These are phyloP conservation scores for Ophiocytium majus DNA, from an alignment of 352 stramenopile genomes.

Conservation along the genomic window DNA sequence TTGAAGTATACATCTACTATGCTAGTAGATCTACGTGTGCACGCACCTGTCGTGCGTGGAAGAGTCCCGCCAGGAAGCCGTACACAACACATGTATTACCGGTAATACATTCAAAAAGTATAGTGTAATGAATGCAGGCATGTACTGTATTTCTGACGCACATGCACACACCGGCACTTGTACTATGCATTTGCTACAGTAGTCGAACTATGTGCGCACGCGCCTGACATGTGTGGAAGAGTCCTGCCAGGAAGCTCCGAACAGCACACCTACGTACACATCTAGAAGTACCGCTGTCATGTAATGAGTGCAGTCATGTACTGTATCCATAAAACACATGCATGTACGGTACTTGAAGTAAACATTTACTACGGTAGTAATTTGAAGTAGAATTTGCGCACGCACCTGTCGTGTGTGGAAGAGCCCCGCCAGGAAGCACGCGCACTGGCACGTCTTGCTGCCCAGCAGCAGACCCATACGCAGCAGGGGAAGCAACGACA, in stretches of 20 bases:
- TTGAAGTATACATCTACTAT: not conserved
- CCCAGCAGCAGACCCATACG: too few species aligned
- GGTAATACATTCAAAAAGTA: not conserved
- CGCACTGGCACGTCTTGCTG: slow-evolving; percentile 24
- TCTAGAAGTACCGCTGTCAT: not conserved
- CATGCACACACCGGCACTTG: not conserved
- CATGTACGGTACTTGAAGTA: not conserved
- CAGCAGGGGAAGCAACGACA: too few species aligned
- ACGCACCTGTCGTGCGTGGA: too few species aligned
- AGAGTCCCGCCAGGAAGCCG: not conserved
- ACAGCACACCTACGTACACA: not conserved
- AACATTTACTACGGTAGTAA: not conserved
- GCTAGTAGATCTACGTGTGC: too few species aligned
- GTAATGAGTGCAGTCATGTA: too few species aligned
- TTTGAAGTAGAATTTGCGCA: not conserved
- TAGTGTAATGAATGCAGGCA: too few species aligned
- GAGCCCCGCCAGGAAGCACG: slow-evolving; percentile 6
- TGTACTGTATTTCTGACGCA: too few species aligned
- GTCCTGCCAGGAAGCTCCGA: not conserved
- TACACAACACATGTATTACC: not conserved
- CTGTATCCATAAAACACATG: too few species aligned
- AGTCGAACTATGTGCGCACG: not conserved
- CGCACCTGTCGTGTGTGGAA: slow-evolving; percentile 18
- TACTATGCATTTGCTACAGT: not conserved
- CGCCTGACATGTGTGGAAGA: slow-evolving; percentile 21